Evolutionary conservation across 2,329 filamentous ascomycete genomes (phyloP).

Genomic region (Cladosporium halotolerans): DNA sequence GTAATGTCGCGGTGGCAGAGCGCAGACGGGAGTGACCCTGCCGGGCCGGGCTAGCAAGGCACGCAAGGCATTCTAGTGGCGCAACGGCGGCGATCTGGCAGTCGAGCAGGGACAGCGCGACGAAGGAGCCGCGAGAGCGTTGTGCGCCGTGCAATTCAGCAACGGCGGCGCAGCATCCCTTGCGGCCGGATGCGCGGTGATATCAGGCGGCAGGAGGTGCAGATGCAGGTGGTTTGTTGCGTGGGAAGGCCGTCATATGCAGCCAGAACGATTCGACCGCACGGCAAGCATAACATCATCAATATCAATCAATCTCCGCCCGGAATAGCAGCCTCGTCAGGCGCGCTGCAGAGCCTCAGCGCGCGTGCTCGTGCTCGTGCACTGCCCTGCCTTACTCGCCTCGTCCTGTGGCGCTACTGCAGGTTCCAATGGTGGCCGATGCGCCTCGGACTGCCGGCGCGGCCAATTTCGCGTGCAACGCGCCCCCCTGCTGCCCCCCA

Average conservation of each 20-base stretch:
- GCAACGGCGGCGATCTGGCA: constrained; percentile 1
- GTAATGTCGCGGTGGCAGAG: constrained; percentile 5
- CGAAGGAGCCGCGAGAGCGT: not conserved
- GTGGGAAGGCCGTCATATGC: too few species aligned
- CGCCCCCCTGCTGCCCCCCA: not conserved
- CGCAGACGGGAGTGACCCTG: not conserved
- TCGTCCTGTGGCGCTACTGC: not conserved
- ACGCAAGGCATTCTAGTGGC: too few species aligned
- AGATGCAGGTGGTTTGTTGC: too few species aligned
- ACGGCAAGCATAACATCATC: too few species aligned
- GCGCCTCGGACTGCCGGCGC: not conserved
- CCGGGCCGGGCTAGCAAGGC: not conserved
- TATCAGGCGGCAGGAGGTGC: too few species aligned
- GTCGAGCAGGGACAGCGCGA: too few species aligned
- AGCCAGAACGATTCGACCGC: too few species aligned
- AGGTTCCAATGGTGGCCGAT: not conserved
- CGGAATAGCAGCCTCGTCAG: too few species aligned
- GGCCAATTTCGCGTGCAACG: constrained; percentile 8
- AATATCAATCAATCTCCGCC: too few species aligned
- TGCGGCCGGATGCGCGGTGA: not conserved
- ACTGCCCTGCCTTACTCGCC: too few species aligned
- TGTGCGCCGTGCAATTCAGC: not conserved
- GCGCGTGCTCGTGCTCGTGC: too few species aligned
- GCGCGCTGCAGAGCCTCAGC: too few species aligned
- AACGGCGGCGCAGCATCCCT: constrained; percentile 1